These are phyloP conservation scores for Thelephora aurantiotincta DNA, from an alignment of 768 basidiomycete genomes.

Conservation along the genomic window DNA sequence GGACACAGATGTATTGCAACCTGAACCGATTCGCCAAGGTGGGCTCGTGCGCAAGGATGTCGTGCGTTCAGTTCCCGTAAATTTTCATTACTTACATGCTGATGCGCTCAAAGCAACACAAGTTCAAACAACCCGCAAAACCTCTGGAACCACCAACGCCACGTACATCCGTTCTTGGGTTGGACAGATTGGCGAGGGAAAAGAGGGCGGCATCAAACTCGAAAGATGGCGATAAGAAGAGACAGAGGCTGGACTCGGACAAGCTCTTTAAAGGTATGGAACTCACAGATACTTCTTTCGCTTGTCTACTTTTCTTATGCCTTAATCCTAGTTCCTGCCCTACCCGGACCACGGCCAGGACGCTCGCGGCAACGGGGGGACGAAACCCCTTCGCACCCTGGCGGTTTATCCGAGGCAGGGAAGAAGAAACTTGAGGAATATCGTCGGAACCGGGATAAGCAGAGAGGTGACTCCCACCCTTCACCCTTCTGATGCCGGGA, in stretches of 20 bases:
- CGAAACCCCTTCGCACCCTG: slow-evolving; percentile 89
- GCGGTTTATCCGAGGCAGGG: slow-evolving; percentile 72
- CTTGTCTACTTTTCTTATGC: not conserved
- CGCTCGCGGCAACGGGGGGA: slow-evolving; percentile 63
- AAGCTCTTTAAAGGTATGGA: slow-evolving; percentile 74
- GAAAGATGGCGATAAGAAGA: slow-evolving; percentile 49
- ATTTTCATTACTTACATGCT: slow-evolving; percentile 3
- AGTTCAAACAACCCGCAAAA: slow-evolving; percentile 64
- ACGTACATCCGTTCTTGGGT: slow-evolving; percentile 66
- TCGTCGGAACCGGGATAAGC: slow-evolving; percentile 52
- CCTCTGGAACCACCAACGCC: slow-evolving; percentile 68
- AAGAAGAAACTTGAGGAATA: slow-evolving; percentile 65
- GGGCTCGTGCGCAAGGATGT: slow-evolving; percentile 60
- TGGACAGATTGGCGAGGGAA: slow-evolving; percentile 80
- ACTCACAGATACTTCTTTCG: not conserved
- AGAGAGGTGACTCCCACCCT: slow-evolving; percentile 33
- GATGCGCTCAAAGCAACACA: slow-evolving; percentile 42
- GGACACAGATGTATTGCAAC: slow-evolving; percentile 72
- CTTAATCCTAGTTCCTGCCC: slow-evolving; percentile 51
- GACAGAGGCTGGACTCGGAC: slow-evolving; percentile 38
- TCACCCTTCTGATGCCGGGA: not conserved
- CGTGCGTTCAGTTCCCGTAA: slow-evolving; percentile 22
- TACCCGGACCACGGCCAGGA: slow-evolving; percentile 45
- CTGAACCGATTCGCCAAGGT: slow-evolving; percentile 63
- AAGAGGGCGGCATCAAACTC: slow-evolving; percentile 54